Evolutionary conservation across 140 eudicot genomes (phyloP).

Genomic region (Anethum foeniculum): DNA sequence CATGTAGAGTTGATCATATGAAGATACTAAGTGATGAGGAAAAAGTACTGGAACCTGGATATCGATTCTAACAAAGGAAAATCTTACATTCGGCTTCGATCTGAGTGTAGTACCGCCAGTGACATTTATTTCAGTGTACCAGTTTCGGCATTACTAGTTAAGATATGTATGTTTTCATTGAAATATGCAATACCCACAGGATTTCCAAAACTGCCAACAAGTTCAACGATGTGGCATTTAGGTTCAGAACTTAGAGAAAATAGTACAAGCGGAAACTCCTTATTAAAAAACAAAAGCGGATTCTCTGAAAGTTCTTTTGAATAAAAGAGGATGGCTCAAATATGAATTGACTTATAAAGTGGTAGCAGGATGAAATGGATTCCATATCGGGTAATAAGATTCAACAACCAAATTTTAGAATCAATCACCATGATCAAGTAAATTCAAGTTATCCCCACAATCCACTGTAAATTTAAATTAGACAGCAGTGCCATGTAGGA

Average conservation of each 20-base stretch:
- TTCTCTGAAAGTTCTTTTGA: conserved; percentile 9
- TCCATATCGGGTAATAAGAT: conserved; percentile 23
- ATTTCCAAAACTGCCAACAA: background rate
- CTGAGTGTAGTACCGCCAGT: background rate
- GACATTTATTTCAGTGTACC: background rate
- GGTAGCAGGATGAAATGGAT: conserved; percentile 16
- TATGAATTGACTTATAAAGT: background rate
- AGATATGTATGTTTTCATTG: background rate
- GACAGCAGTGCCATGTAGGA: background rate
- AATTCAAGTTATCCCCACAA: conserved; percentile 10
- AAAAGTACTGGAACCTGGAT: background rate
- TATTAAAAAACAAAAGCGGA: background rate
- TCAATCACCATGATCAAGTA: conserved; percentile 9
- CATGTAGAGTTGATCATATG: background rate
- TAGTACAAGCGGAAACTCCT: background rate
- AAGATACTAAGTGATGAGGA: background rate
- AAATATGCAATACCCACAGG: background rate
- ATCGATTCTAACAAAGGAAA: background rate
- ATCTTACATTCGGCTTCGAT: too few relatives aligned
- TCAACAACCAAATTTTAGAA: conserved; percentile 15
- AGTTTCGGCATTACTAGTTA: background rate
- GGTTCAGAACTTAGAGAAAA: conserved; percentile 14
- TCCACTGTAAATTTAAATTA: background rate
- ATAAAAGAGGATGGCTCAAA: conserved; percentile 12
- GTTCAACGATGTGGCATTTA: too few relatives aligned